phyloP scores from a whole-genome alignment of 129 eudicot genomes.

The Flaveria robusta region DNA sequence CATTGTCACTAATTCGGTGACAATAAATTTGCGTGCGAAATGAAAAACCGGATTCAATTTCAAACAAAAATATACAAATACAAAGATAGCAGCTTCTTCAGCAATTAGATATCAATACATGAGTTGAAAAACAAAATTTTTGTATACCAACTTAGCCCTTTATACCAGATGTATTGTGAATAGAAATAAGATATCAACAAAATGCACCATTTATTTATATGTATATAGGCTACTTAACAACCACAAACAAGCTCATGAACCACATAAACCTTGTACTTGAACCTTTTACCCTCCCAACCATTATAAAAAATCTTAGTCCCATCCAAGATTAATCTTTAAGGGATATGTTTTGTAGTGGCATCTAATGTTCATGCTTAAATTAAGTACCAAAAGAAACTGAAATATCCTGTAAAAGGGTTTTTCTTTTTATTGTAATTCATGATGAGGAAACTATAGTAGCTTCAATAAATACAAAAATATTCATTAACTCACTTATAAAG shows the following conservation, averaged over 20 bases:
- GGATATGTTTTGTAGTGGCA: neutral
- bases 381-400: neutral
- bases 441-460: neutral
- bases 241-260: slow-evolving; percentile 16
- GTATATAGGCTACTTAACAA: slow-evolving; percentile 13
- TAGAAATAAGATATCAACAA: slow-evolving; percentile 3
- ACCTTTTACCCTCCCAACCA: slow-evolving; percentile 1
- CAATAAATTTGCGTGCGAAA: neutral
- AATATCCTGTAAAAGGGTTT: slow-evolving; percentile 14
- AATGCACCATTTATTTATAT: slow-evolving; percentile 21
- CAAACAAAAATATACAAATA: neutral
- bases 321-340: slow-evolving; percentile 8
- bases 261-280: slow-evolving; percentile 2
- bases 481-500: slow-evolving; percentile 10
- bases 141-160: neutral
- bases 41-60: neutral
- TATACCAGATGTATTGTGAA: neutral
- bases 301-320: neutral
- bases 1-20: neutral
- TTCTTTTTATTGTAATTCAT: slow-evolving; percentile 1
- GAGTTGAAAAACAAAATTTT: slow-evolving; percentile 3
- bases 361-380: neutral
- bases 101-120: neutral
- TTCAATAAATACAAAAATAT: slow-evolving; percentile 8
- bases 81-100: neutral